Base-by-base conservation (phyloP, 2,329 filamentous ascomycete species). In the Chrysoporthe deuterocubensis region DNA sequence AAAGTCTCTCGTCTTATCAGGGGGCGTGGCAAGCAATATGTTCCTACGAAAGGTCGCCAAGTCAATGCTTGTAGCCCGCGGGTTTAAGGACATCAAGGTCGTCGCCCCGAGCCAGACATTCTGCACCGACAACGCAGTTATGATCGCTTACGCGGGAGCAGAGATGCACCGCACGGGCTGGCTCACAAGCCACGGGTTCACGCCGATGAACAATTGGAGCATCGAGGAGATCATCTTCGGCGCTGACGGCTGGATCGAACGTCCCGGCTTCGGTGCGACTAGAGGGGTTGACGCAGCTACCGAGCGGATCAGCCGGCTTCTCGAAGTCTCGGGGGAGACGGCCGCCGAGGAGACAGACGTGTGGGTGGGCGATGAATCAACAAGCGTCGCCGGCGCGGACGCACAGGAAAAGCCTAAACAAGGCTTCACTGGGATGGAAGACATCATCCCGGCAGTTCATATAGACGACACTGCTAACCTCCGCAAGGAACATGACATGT, bases 51-150 rank as follows among this genome's bases (percentile, higher is more conserved):
- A 89, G 73, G 85, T 98, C 56, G 75, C 89, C 65, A 79, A 82
- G 44, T 69, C 76, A 7, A 81, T 83, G 57, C 77, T 97, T 54
- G 85, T 90, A 71, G 85, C 83, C n/a, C 86, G 91, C 56, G 92
- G 92, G 0, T 90, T 88, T 74, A 75, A 76, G 0, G 73, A 87
- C 71, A 77, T 96, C 40, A 73, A 83, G 13, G 78, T 97, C 8
- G 79, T 90, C 42, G 92, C 91, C 66, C 95, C 96, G n/a, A 94
- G 94, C 2, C 79, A 87, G 11, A 82, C 84, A 54, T 83, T 95
- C 64, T 98, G 96, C 76, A 97, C 93, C 0, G 96, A 99, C 75
- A 98, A 99, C 78, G 96, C 96, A 14, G 93, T 94, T 60, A 99
- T 99, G 96, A 94, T 98, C 76, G 95, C 91, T 1, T 98, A 96